Evolutionary conservation across 2,329 filamentous ascomycete genomes (phyloP).

Genomic region (Helotiales sp.): DNA sequence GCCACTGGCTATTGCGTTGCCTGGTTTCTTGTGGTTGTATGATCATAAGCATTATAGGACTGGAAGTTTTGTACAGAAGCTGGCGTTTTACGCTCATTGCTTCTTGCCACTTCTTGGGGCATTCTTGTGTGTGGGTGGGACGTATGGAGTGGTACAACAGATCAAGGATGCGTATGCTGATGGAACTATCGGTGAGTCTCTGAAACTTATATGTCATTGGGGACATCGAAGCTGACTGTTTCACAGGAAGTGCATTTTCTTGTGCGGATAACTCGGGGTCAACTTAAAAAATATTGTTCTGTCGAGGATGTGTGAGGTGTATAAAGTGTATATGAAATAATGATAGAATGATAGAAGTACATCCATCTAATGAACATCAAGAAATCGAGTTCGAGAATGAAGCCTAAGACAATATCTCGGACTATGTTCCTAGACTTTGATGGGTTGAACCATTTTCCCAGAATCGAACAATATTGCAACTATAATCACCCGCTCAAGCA

Average conservation of each 20-base stretch:
- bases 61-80: constrained; percentile 33
- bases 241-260: constrained; percentile 42
- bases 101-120: constrained; percentile 37
- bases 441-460: too few relatives aligned
- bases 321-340: not conserved
- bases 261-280: constrained; percentile 45
- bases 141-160: constrained; percentile 47
- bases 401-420: too few relatives aligned
- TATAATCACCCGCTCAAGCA: too few relatives aligned
- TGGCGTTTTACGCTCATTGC: constrained; percentile 36
- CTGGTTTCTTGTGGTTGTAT: constrained; percentile 51
- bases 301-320: not conserved
- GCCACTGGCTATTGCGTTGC: constrained; percentile 48
- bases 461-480: too few relatives aligned
- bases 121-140: constrained; percentile 43
- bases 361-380: not conserved
- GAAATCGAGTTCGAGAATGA: too few relatives aligned
- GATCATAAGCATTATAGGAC: constrained; percentile 44
- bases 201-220: not conserved
- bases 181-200: constrained; percentile 26
- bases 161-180: constrained; percentile 51
- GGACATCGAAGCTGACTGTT: not conserved
- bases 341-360: not conserved
- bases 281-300: not conserved
- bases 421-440: too few relatives aligned